Base-by-base conservation (phyloP, 306 rosid species). In the Vicia faba region DNA sequence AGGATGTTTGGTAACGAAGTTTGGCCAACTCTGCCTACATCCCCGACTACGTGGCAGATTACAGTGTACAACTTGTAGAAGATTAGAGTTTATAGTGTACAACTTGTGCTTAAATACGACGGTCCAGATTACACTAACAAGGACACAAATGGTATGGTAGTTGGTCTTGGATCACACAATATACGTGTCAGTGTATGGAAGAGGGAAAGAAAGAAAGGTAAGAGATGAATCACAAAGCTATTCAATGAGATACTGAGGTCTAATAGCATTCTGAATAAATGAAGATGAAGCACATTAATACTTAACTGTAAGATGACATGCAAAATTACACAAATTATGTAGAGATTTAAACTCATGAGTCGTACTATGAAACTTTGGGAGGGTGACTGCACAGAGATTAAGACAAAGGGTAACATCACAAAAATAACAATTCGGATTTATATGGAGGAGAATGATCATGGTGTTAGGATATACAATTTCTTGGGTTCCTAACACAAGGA, bases 371-470 rank as follows among this genome's bases (percentile, higher is more conserved):
- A 26, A 14, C 61, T 56, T 56, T n/a, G 20, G 31, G 40, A 28
- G 61, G 13, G 61, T 28, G 18, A 13, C 8, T 7, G 5, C 2
- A 39, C 19, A 31, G 19, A 57, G 40, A 57, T 5, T 2, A n/a
- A 57, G 41, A 57, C 63, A 57, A 31, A n/a, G 43, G 63, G 43
- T 57, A 15, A 57, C 14, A n/a, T 44, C 19, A 33, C 38, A 33
- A 33, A 25, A 33, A 33, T 6, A 33, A 33, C 7, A 33, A 33
- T 33, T 7, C 2, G 9, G 38, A 2, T 7, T 33, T 33, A 33
- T 33, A 9, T 33, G 2, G 9, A 33, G 38, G 50, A 44, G 19
- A 44, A 5, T 44, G 50, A 44, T 6, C 50, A n/a, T 5, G 50
- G 50, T 4, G 50, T 44, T 44, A 44, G 50, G 7, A 44, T 44